A percentile compares a stretch with the other conserved stretches of the same genome.
These are phyloP conservation scores for Xeromyces bisporus DNA, from an alignment of 495 filamentous ascomycete species.

Conservation along the genomic window DNA sequence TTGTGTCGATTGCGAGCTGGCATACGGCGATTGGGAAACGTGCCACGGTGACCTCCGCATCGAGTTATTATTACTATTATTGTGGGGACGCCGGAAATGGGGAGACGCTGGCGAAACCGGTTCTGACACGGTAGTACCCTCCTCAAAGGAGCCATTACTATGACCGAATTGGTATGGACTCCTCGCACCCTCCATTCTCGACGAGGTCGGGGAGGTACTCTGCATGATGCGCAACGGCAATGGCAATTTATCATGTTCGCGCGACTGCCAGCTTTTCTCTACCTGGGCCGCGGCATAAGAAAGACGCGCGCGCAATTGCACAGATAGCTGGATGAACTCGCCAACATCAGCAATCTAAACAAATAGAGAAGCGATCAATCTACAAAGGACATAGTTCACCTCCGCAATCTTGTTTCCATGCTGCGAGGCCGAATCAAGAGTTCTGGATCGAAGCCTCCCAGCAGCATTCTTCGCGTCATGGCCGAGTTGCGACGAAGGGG, in stretches of 20 bases:
- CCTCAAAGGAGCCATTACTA: conserved; percentile 6
- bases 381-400: conserved; percentile 28
- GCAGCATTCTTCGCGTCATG: conserved; percentile 9
- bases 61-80: conserved; percentile 1
- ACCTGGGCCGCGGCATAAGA: conserved; percentile 85
- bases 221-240: conserved; percentile 47
- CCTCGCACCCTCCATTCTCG: conserved; percentile 2
- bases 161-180: conserved; percentile 1
- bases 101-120: conserved; percentile 4
- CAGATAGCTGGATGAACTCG: conserved; percentile 49
- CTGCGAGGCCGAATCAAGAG: conserved; percentile 42
- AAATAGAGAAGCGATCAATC: conserved; percentile 1
- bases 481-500: conserved; percentile 21
- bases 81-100: conserved; percentile 1
- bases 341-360: conserved; percentile 7
- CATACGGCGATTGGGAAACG: conserved; percentile 1
- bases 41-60: conserved; percentile 6
- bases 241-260: conserved; percentile 47
- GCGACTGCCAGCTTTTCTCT: conserved; percentile 65
- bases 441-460: conserved; percentile 42
- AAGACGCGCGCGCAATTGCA: conserved; percentile 59
- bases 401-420: conserved; percentile 58
- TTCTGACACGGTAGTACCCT: conserved; percentile 10
- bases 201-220: conserved; percentile 29
- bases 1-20: conserved; percentile 5